Evolutionary conservation across 1,139 yeast species (phyloP).

Genomic region (Lodderomyces parapsilosis): DNA sequence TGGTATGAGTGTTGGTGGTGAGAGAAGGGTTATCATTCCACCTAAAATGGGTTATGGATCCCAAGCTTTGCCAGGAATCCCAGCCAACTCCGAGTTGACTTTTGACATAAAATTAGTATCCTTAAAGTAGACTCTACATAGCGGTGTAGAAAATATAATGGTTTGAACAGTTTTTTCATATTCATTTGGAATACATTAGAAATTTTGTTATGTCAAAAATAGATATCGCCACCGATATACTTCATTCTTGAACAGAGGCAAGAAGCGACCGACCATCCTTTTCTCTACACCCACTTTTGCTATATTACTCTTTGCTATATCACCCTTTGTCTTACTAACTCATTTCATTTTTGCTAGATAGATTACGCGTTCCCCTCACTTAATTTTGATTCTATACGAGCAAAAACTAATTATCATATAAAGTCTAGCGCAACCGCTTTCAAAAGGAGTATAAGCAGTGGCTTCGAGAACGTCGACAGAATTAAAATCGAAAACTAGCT

Average conservation of each 20-base stretch:
- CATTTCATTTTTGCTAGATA: background rate
- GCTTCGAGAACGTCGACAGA: no score
- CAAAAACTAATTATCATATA: no score
- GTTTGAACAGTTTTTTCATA: no score
- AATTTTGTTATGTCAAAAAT: background rate
- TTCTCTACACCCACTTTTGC: background rate
- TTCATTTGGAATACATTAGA: no score
- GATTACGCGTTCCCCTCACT: background rate
- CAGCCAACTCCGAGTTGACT: slow-evolving; percentile 93
- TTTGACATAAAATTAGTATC: slow-evolving; percentile 94
- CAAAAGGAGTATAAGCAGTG: no score
- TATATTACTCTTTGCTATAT: background rate
- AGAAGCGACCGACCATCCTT: background rate
- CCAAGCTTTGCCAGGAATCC: slow-evolving; percentile 92
- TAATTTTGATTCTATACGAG: background rate
- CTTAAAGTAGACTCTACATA: slow-evolving; percentile 66
- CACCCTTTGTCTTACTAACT: no score
- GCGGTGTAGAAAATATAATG: no score
- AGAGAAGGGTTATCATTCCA: slow-evolving; percentile 96
- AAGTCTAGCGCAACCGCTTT: no score
- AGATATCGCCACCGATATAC: background rate
- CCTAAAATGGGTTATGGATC: slow-evolving; percentile 96
- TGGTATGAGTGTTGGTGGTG: slow-evolving; percentile 99
- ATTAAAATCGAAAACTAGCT: no score
- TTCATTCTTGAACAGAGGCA: background rate